These are phyloP conservation scores for Citrus glauca DNA, from an alignment of 345 rosid genomes.

Conservation along the genomic window DNA sequence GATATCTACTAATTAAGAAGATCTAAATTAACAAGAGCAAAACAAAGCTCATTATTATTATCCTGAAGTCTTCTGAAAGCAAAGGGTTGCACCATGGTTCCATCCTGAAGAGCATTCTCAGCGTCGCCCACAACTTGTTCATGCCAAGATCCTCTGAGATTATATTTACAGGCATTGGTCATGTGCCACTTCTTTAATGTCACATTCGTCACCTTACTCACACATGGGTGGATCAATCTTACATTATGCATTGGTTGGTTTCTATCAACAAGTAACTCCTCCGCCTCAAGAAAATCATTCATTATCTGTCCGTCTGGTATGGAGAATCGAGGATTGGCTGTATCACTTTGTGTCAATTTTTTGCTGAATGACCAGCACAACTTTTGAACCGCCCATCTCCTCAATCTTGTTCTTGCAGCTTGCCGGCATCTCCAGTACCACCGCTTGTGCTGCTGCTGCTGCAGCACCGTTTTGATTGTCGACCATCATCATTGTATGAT, in stretches of 20 bases:
- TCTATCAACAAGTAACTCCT: background rate
- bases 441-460: background rate
- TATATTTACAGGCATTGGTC: too few species aligned
- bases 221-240: background rate
- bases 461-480: background rate
- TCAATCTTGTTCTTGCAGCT: background rate
- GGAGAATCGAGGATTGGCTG: background rate
- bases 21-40: too few species aligned
- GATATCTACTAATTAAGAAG: too few species aligned
- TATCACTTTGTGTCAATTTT: background rate
- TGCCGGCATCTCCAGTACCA: background rate
- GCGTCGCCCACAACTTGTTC: too few species aligned
- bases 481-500: too few species aligned
- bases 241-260: background rate
- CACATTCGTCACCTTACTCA: background rate
- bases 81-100: too few species aligned
- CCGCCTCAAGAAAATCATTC: too few species aligned
- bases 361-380: background rate
- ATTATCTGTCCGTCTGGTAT: background rate
- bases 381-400: background rate
- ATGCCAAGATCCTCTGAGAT: too few species aligned
- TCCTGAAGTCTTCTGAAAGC: too few species aligned
- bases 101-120: too few species aligned
- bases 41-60: too few species aligned
- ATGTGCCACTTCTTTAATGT: background rate